Evolutionary conservation across 1,284 basidiomycete genomes (phyloP), one percentile per base, ranked within the genome.

Genomic region (Trametes sp.): DNA sequence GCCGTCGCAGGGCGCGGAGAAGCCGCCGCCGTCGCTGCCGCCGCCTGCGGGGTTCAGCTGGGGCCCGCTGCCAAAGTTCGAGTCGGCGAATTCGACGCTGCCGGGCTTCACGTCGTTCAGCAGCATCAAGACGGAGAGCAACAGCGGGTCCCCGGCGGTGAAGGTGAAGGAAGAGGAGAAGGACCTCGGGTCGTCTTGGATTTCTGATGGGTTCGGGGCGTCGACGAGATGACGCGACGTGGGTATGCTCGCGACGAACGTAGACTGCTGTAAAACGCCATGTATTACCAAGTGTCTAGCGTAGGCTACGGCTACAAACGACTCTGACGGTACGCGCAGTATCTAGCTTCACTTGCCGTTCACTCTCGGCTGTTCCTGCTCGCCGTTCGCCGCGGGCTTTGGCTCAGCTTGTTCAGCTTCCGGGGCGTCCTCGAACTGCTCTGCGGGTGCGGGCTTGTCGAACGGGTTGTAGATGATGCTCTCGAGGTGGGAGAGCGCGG

Each of bases 401-500:
- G 19, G 35, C 10, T 35, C 21, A 28, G 14, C 44, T 2, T 51
- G 61, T n/a, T 70, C n/a, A n/a, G n/a, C n/a, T n/a, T n/a, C 70
- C 2, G 49, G 54, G 16, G 65, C 69, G 49, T 72, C 71, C 23
- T 73, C 63, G 33, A 67, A 68, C 51, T 73, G 69, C 33, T 72
- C 71, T 19, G 66, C 62, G 26, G 53, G 68, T 16, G 66, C 64
- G 26, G 49, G 38, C 52, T 72, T 62, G 41, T 62, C 74, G 64
- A 75, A 77, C 24, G 81, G 78, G 74, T 90, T 77, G 73, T 87
- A 77, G 57, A 93, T 89, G 77, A 93, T 90, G 51, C 87, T 87
- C 72, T 94, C 90, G 62, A 94, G 81, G 75, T 92, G 84, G 16
- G 82, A 85, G 60, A 94, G 85, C 24, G 91, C 88, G 57, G 88